Evolutionary conservation across 1,284 basidiomycete species (phyloP), one percentile per base, ranked within the genome.

Genomic region (Trametes versicolor): DNA sequence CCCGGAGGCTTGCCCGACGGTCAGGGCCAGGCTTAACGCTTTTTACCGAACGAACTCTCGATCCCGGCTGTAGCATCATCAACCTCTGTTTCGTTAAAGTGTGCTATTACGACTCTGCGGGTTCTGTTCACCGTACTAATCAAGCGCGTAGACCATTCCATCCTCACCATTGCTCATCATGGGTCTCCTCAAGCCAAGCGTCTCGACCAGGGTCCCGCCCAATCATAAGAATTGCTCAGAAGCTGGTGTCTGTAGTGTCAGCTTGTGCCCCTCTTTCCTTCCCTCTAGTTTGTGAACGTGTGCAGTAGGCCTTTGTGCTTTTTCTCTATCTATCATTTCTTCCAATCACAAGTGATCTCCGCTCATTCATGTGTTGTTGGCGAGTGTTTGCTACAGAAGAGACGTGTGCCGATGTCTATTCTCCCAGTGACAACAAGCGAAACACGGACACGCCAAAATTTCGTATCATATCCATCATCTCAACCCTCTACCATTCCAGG

Each of bases 11-110:
- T 72, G 64, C 77, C 82, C 67, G 89, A 88, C 71, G 76, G 81
- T 63, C 86, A 91, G 71, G 87, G 87, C 82, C 85, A 86, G 77
- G 82, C 83, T 75, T 86, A 80, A 84, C 60, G 47, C 43, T 57
- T 61, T 63, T 58, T 61, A 62, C 63, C 58, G 55, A 67, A 62
- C 58, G 58, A 54, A 57, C 57, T 62, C 48, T 67, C 65, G 47
- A 66, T 48, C 60, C 47, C 61, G 64, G 63, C 61, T 73, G 72
- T 73, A 73, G 69, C 70, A 69, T 70, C 65, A 67, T 47, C 64
- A 57, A 69, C 55, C 50, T 64, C 58, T 70, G 72, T 70, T 58
- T 69, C 67, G 62, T 70, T 70, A 71, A 70, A 72, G 63, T 73
- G 70, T 73, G 70, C 68, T 64, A 66, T 67, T 61, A 71, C 43